Conservation (phyloP, 2,329 filamentous ascomycete genomes). For the Colletotrichum sublineola region DNA sequence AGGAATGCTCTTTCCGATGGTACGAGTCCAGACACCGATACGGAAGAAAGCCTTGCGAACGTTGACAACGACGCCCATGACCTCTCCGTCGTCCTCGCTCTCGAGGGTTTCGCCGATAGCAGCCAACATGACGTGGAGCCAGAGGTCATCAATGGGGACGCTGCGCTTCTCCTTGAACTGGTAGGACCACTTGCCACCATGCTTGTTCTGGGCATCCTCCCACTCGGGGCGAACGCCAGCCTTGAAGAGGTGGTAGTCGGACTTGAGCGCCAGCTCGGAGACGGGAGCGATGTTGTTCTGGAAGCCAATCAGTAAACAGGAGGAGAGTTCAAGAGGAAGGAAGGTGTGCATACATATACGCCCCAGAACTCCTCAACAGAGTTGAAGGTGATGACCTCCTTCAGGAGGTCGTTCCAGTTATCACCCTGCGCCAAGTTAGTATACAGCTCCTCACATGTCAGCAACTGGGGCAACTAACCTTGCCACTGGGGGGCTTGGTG, state of each 20-base stretch:
- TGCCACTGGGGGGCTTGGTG: slow-evolving; percentile 96
- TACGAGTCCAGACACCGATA: slow-evolving; percentile 97
- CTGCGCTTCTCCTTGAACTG: slow-evolving; percentile 96
- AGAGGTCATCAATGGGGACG: slow-evolving; percentile 93
- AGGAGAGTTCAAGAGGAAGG: slow-evolving; percentile 28
- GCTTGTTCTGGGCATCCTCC: slow-evolving; percentile 99
- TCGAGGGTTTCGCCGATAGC: slow-evolving; percentile 98
- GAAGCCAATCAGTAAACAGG: slow-evolving; percentile 37
- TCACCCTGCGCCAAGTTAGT: slow-evolving; percentile 75
- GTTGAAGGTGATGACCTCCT: slow-evolving; percentile 98
- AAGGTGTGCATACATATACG: slow-evolving; percentile 82
- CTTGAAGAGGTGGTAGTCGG: slow-evolving; percentile 99
- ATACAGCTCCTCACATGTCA: slow-evolving; percentile 44
- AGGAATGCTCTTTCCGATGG: slow-evolving; percentile 86
- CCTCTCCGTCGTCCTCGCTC: slow-evolving; percentile 92
- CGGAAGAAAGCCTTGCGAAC: slow-evolving; percentile 98
- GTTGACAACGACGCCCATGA: slow-evolving; percentile 99
- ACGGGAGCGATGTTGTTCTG: slow-evolving; percentile 99
- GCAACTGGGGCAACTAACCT: slow-evolving; percentile 68
- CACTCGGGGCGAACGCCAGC: slow-evolving; percentile 96
- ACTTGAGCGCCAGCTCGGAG: slow-evolving; percentile 95
- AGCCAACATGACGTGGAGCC: slow-evolving; percentile 96
- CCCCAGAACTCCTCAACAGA: slow-evolving; percentile 99
- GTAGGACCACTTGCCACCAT: slow-evolving; percentile 99
- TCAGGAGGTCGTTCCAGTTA: slow-evolving; percentile 98